Percentiles rank a stretch among this genome's conserved stretches.
phyloP scores from a whole-genome alignment of 108 stramenopile genomes.

The Thalassiosira profunda region DNA sequence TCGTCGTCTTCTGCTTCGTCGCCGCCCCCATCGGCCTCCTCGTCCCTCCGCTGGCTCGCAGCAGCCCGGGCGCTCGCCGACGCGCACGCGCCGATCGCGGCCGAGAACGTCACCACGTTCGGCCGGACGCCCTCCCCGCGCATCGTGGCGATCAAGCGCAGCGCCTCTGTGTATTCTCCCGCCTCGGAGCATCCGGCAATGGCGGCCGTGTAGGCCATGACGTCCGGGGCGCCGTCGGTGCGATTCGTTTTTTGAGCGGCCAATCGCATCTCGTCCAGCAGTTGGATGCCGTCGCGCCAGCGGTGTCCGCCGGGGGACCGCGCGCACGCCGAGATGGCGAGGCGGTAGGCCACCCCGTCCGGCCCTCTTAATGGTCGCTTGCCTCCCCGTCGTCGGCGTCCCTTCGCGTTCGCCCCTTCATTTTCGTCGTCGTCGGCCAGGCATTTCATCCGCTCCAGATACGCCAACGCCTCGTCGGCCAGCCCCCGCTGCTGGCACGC shows the following conservation, averaged over 20 bases:
- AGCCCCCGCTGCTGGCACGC: slow-evolving; percentile 82
- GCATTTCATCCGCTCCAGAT: slow-evolving; percentile 72
- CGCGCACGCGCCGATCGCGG: slow-evolving; percentile 79
- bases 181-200: slow-evolving; percentile 85
- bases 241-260: slow-evolving; percentile 3
- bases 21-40: slow-evolving; percentile 15
- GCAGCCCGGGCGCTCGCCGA: slow-evolving; percentile 59
- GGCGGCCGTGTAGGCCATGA: slow-evolving; percentile 79
- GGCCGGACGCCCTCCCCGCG: slow-evolving; percentile 67
- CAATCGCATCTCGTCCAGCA: slow-evolving; percentile 60
- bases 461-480: slow-evolving; percentile 65
- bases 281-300: slow-evolving; percentile 62
- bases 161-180: slow-evolving; percentile 74
- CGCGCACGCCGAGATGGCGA: slow-evolving; percentile 84
- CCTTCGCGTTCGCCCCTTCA: slow-evolving; percentile 29
- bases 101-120: slow-evolving; percentile 77
- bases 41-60: slow-evolving; percentile 14
- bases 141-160: slow-evolving; percentile 70
- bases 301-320: slow-evolving; percentile 55
- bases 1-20: slow-evolving; percentile 20
- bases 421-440: slow-evolving; percentile 2
- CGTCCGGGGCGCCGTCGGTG: slow-evolving; percentile 47
- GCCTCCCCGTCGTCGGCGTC: slow-evolving; percentile 53
- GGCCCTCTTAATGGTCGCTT: slow-evolving; percentile 65
- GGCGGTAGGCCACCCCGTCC: slow-evolving; percentile 80